Evolutionary conservation across 2,329 filamentous ascomycete genomes (phyloP), one percentile per base, ranked within the genome.

Genomic region (Phialophora chinensis): DNA sequence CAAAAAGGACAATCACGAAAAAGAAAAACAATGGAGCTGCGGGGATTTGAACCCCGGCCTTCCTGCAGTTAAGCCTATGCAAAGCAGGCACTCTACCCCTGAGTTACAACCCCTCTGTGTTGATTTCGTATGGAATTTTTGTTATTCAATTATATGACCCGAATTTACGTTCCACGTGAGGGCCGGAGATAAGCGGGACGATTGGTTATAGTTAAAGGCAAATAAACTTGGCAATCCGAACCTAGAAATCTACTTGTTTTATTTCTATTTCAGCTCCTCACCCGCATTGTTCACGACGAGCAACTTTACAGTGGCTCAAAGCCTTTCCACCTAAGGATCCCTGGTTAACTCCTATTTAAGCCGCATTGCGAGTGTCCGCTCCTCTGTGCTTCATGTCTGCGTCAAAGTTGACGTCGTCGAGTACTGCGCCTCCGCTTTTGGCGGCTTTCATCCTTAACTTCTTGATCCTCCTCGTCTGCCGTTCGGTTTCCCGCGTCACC

Each of bases 391-490:
- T 76, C 68, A 78, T 68, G 63, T 79, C 77, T 23, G 75, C 73
- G 66, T 78, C 75, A n/a, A 79, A 77, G 25, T 68, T 63, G 27
- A 83, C 76, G 72, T 82, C 81, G 60, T 82, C 78, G 68, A 84
- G 70, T 4, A 84, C 77, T 0, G 78, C 75, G 69, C 82, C 75
- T 0, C 78, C 77, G 17, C 75, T 75, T 69, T 77, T 79, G 47
- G 78, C 77, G 1, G 82, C 82, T 11, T 73, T 75, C 3, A 82
- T 66, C 52, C 79, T 78, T 10, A 78, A 78, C 29, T 77, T 70
- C 74, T 83, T 84, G 55, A 83, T 69, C 62, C 72, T 77, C 20
- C 82, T 75, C 23, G 82, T 84, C 33, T 83, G 79, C 2, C 75
- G 72, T 69, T 84, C 82, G 1, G 80, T 81, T 44, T 77, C 74